Percentiles rank a stretch among this genome's conserved stretches.
These are phyloP conservation scores for Clausena lansium DNA, from an alignment of 345 rosid genomes.

Conservation along the genomic window DNA sequence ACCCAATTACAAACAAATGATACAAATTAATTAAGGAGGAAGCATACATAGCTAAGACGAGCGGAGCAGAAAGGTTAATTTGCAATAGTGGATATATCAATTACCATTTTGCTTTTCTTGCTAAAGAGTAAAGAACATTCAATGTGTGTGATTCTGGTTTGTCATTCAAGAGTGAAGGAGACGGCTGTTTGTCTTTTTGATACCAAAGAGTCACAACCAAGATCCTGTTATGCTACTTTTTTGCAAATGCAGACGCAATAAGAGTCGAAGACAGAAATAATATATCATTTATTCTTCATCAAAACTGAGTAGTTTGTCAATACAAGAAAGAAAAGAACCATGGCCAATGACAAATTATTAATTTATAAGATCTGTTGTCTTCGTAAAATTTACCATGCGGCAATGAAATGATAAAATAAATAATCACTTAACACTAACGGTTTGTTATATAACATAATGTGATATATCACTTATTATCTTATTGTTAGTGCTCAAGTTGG, in stretches of 20 bases:
- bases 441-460: no score
- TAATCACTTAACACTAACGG: no score
- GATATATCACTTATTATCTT: no score
- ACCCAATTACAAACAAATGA: background rate
- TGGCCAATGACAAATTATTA: no score
- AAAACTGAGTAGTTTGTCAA: background rate
- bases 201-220: background rate
- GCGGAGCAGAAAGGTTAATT: background rate
- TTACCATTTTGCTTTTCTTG: background rate
- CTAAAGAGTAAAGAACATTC: background rate
- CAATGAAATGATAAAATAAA: no score
- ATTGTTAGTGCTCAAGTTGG: no score
- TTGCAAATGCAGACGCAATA: background rate
- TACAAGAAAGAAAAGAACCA: no score
- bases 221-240: background rate
- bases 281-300: background rate
- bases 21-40: background rate
- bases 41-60: background rate
- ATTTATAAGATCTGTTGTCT: no score
- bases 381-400: fast-evolving
- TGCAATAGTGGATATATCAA: background rate
- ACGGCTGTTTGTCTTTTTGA: background rate
- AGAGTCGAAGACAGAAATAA: background rate
- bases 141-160: background rate
- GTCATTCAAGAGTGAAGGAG: no score